Evolutionary conservation across 768 basidiomycete genomes (phyloP).

Genomic region (Kwoniella heveanensis): DNA sequence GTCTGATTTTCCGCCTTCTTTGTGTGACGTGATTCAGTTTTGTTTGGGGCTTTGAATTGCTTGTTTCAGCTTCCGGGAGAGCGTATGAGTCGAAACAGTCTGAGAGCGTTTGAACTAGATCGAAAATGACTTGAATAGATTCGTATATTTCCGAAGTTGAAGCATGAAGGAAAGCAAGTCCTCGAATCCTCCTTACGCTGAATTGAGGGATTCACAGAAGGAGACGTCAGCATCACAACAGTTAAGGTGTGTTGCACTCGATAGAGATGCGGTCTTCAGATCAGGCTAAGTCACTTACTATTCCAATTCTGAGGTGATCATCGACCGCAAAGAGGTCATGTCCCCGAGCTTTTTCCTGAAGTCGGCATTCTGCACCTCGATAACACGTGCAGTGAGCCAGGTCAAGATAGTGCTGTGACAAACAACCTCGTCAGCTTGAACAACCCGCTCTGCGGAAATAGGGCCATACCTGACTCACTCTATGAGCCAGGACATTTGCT

Average conservation of each 20-base stretch:
- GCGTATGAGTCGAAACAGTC: slow-evolving; percentile 16
- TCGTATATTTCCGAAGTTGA: slow-evolving; percentile 27
- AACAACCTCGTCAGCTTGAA: no score
- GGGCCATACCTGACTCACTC: slow-evolving; percentile 19
- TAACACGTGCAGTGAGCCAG: slow-evolving; percentile 35
- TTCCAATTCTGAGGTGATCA: slow-evolving; percentile 40
- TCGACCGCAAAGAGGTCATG: slow-evolving; percentile 30
- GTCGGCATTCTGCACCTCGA: slow-evolving; percentile 21
- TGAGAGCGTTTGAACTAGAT: slow-evolving; percentile 16
- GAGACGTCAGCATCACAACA: not conserved
- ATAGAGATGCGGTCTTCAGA: not conserved
- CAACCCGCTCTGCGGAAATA: no score
- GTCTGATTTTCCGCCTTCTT: not conserved
- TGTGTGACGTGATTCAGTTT: slow-evolving; percentile 1
- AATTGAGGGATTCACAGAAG: not conserved
- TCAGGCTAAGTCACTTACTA: slow-evolving; percentile 43
- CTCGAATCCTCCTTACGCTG: slow-evolving; percentile 29
- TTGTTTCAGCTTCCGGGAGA: not conserved
- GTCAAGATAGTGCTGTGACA: slow-evolving; percentile 25
- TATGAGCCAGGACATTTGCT: slow-evolving; percentile 30
- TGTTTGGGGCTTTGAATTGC: slow-evolving; percentile 2
- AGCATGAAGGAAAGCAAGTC: slow-evolving; percentile 30
- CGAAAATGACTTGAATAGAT: slow-evolving; percentile 25
- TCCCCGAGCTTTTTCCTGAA: slow-evolving; percentile 25
- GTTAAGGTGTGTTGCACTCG: not conserved